phyloP scores from a whole-genome alignment of 2,329 filamentous ascomycete genomes.

The Thyridium curvatum region DNA sequence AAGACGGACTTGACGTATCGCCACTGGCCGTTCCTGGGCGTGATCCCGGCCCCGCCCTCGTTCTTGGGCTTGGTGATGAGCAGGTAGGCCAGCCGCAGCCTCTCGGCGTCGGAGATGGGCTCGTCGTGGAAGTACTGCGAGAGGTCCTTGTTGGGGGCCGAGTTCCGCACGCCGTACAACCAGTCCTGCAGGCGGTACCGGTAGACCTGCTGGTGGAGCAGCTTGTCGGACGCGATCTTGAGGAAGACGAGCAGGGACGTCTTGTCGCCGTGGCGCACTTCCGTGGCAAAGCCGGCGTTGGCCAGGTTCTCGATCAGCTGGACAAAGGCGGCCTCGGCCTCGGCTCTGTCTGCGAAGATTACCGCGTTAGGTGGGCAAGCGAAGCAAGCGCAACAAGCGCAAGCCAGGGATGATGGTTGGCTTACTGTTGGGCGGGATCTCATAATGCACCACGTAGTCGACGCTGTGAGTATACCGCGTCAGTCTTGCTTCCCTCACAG shows the following conservation, averaged over 20 bases:
- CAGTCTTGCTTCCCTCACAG: no score
- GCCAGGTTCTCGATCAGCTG: conserved; percentile 71
- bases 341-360: conserved; percentile 48
- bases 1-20: conserved; percentile 67
- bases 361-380: conserved; percentile 5
- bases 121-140: conserved; percentile 61
- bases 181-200: conserved; percentile 86
- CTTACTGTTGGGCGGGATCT: conserved; percentile 62
- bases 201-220: conserved; percentile 76
- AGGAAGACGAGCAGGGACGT: conserved; percentile 77
- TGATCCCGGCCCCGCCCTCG: conserved; percentile 68
- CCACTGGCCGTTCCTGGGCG: conserved; percentile 61
- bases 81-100: conserved; percentile 80
- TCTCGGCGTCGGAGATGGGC: conserved; percentile 80
- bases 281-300: conserved; percentile 74
- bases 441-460: conserved; percentile 83
- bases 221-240: conserved; percentile 67
- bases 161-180: conserved; percentile 79
- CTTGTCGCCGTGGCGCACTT: conserved; percentile 75
- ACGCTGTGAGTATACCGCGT: no score
- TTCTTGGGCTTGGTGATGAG: conserved; percentile 68
- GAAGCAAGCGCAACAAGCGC: conserved; percentile 1
- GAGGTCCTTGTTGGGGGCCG: conserved; percentile 69
- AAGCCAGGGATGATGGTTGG: not conserved
- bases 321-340: conserved; percentile 70